Evolutionary conservation across 306 rosid genomes (phyloP), one percentile per base, ranked within the genome.

Genomic region (Hylodesmum podocarpum): DNA sequence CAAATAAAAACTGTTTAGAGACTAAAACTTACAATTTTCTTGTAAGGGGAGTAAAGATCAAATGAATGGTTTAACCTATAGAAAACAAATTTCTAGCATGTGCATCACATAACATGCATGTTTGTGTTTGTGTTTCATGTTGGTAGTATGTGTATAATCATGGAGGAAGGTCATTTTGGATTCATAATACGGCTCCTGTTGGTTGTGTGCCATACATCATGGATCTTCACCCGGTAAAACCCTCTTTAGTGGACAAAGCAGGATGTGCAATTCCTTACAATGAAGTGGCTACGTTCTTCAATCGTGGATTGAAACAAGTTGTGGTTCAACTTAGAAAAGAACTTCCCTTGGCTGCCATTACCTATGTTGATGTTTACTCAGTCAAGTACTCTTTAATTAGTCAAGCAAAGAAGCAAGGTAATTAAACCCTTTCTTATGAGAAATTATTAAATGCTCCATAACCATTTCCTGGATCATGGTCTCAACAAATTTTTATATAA

Each of bases 331-430:
- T 89, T 0, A 74, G 88, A 28, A 75, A 82, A 72, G 64, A 89
- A 6, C 94, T 93, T 57, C 91, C 84, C 1, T 29, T 29, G 78
- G 96, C 98, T 50, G 89, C 93, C 4, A 84, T 93, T 77, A 86
- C 93, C 36, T 89, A 93, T 73, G 94, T 93, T 68, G 98, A 93
- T 78, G 86, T 90, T 80, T 90, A 90, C 82, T 81, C 92, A 0
- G 85, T 68, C 7, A 93, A 93, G 84, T 90, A 89, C 88, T 75
- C 88, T 63, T 90, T 92, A 75, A 84, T 90, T 55, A 84, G 78
- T 50, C 87, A 88, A 44, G 80, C 91, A 75, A 78, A 66, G 21
- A 85, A 83, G 67, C 77, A 88, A 4, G 93, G 97, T 88, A 85
- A 40, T 40, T 33, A 2, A 70, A 63, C 70, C 25, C 53, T 25